phyloP scores from a whole-genome alignment of 192 early-diverging fungal genomes.

The Phycomyces nitens region DNA sequence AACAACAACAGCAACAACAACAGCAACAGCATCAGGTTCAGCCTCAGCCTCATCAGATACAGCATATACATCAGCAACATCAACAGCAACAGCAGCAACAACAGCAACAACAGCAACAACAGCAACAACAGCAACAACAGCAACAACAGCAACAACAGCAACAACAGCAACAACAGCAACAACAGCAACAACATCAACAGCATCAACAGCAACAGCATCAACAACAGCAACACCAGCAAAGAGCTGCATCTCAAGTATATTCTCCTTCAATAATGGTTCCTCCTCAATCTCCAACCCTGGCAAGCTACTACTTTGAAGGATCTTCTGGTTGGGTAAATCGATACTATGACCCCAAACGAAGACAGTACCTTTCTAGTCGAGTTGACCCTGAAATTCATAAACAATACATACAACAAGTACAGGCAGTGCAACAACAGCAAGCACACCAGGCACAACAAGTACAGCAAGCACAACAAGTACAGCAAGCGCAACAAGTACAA shows the following conservation, averaged over 20 bases:
- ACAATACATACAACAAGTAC: slow-evolving; percentile 4
- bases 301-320: slow-evolving; percentile 47
- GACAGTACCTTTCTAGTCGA: slow-evolving; percentile 21
- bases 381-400: slow-evolving; percentile 16
- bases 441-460: neutral
- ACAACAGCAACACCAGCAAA: slow-evolving; percentile 42
- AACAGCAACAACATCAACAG: slow-evolving; percentile 42
- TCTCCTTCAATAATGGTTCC: slow-evolving; percentile 51
- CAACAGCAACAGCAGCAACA: slow-evolving; percentile 43
- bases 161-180: slow-evolving; percentile 45
- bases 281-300: slow-evolving; percentile 48
- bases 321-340: slow-evolving; percentile 40
- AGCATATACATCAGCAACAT: slow-evolving; percentile 27
- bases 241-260: slow-evolving; percentile 11
- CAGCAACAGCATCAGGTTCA: slow-evolving; percentile 11
- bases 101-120: slow-evolving; percentile 42
- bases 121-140: slow-evolving; percentile 32
- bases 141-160: slow-evolving; percentile 37
- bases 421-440: neutral
- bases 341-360: slow-evolving; percentile 27
- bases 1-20: too few species aligned
- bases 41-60: neutral
- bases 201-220: slow-evolving; percentile 40
- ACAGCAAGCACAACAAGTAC: slow-evolving; percentile 1
- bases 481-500: slow-evolving; percentile 15